Percentiles rank a stretch among this genome's conserved stretches.
phyloP scores from a whole-genome alignment of 1,139 yeast species.

The Yamadazyma oceani region DNA sequence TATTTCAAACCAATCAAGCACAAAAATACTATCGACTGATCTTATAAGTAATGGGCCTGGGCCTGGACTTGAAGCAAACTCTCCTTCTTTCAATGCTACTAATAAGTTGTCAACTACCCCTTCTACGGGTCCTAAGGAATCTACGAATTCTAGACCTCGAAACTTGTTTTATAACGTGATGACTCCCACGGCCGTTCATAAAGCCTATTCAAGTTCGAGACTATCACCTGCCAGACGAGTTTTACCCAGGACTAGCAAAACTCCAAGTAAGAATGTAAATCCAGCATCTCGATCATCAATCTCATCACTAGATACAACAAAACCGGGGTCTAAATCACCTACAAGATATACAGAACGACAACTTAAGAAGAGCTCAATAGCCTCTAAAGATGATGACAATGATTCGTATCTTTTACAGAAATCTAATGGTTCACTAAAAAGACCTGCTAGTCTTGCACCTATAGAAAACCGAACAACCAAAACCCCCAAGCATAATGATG shows the following conservation, averaged over 20 bases:
- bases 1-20: not conserved
- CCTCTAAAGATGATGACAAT: slow-evolving; percentile 11
- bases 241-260: slow-evolving; percentile 7
- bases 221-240: slow-evolving; percentile 4
- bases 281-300: slow-evolving; percentile 5
- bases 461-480: slow-evolving; percentile 12
- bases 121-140: not conserved
- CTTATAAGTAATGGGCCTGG: too few relatives aligned
- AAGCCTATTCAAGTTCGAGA: slow-evolving; percentile 1
- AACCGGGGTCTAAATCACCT: slow-evolving; percentile 15
- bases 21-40: too few relatives aligned
- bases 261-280: slow-evolving; percentile 8
- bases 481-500: slow-evolving; percentile 4
- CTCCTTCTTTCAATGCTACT: not conserved
- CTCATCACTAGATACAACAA: slow-evolving; percentile 9
- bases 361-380: slow-evolving; percentile 12
- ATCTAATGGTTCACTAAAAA: slow-evolving; percentile 7
- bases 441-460: slow-evolving; percentile 27
- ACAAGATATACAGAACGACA: slow-evolving; percentile 12
- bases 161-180: slow-evolving; percentile 1
- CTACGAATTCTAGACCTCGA: not conserved
- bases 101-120: not conserved
- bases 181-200: not conserved
- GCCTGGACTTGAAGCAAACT: not conserved
- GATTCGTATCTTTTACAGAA: slow-evolving; percentile 3